phyloP scores from a whole-genome alignment of 1,284 basidiomycete genomes.

The Stereum hirsutum region DNA sequence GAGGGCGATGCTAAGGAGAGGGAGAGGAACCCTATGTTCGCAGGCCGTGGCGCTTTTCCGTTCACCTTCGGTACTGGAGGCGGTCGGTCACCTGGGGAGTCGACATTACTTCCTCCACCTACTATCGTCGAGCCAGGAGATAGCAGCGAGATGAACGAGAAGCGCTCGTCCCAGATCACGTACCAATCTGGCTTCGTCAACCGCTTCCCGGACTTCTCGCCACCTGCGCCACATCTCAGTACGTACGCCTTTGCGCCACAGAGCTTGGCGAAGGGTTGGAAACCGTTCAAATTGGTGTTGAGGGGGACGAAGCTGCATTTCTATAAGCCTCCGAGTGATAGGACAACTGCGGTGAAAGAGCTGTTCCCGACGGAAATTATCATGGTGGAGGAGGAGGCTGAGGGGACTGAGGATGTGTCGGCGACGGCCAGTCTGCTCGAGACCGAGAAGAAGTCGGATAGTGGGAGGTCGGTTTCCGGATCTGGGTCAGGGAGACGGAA shows the following conservation, averaged over 20 bases:
- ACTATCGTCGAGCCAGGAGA: conserved; percentile 33
- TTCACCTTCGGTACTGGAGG: conserved; percentile 21
- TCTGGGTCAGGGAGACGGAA: conserved; percentile 32
- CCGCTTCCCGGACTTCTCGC: conserved; percentile 44
- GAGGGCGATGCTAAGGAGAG: conserved; percentile 14
- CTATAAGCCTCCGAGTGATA: conserved; percentile 71
- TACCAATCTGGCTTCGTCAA: conserved; percentile 70
- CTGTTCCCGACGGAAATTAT: conserved; percentile 62
- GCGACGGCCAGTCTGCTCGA: conserved; percentile 20
- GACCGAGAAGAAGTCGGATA: conserved; percentile 23
- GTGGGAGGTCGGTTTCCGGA: conserved; percentile 17
- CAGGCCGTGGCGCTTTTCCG: conserved; percentile 22
- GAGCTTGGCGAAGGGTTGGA: conserved; percentile 61
- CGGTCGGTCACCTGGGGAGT: conserved; percentile 13
- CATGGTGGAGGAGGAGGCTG: conserved; percentile 37
- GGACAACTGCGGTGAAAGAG: conserved; percentile 51
- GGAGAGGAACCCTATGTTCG: conserved; percentile 9
- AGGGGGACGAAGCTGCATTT: conserved; percentile 77
- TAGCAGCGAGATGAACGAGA: conserved; percentile 17
- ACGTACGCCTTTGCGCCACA: conserved; percentile 20
- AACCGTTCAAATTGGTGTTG: conserved; percentile 72
- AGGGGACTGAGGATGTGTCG: conserved; percentile 31
- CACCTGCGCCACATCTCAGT: conserved; percentile 22
- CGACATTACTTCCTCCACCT: conserved; percentile 41
- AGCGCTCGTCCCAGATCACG: conserved; percentile 68